A percentile compares a stretch with the other conserved stretches of the same genome.
Conservation (phyloP, 768 basidiomycete species). For the Harrya chromipes region DNA sequence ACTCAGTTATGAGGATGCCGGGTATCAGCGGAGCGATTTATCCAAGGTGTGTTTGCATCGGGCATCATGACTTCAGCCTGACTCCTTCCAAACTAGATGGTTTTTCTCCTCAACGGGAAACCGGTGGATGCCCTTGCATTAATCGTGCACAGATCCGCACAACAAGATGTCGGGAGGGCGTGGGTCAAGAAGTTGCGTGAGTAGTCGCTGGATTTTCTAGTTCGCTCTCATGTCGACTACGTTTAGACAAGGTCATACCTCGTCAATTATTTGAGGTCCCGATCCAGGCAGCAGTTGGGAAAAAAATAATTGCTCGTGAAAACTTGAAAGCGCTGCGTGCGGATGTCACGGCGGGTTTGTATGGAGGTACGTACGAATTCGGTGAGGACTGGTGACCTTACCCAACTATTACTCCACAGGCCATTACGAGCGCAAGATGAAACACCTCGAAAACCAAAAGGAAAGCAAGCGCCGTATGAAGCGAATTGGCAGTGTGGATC, state of each 20-base stretch:
- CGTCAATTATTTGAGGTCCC: slow-evolving; percentile 92
- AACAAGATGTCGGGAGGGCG: slow-evolving; percentile 66
- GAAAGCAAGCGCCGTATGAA: slow-evolving; percentile 91
- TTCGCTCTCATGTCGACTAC: background rate
- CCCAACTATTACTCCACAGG: slow-evolving; percentile 37
- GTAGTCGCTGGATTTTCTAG: slow-evolving; percentile 26
- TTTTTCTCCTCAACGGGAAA: slow-evolving; percentile 83
- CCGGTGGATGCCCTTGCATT: slow-evolving; percentile 92
- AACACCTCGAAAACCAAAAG: slow-evolving; percentile 87
- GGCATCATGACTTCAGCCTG: background rate
- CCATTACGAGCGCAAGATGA: slow-evolving; percentile 92
- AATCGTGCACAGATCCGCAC: slow-evolving; percentile 81
- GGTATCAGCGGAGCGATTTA: slow-evolving; percentile 77
- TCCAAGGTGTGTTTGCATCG: slow-evolving; percentile 59
- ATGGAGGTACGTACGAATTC: slow-evolving; percentile 59
- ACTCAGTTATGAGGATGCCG: slow-evolving; percentile 88
- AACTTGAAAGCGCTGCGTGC: slow-evolving; percentile 82
- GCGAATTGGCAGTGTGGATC: slow-evolving; percentile 79
- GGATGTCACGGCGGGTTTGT: slow-evolving; percentile 92
- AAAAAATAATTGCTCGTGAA: slow-evolving; percentile 85
- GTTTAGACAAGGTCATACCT: slow-evolving; percentile 84
- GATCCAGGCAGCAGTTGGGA: slow-evolving; percentile 90
- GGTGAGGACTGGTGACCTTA: background rate
- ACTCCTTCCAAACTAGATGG: slow-evolving; percentile 55
- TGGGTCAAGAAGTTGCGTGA: slow-evolving; percentile 94